Percentiles rank a stretch among this genome's conserved stretches.
phyloP scores from a whole-genome alignment of 768 basidiomycete species.

The Suillus weaverae region DNA sequence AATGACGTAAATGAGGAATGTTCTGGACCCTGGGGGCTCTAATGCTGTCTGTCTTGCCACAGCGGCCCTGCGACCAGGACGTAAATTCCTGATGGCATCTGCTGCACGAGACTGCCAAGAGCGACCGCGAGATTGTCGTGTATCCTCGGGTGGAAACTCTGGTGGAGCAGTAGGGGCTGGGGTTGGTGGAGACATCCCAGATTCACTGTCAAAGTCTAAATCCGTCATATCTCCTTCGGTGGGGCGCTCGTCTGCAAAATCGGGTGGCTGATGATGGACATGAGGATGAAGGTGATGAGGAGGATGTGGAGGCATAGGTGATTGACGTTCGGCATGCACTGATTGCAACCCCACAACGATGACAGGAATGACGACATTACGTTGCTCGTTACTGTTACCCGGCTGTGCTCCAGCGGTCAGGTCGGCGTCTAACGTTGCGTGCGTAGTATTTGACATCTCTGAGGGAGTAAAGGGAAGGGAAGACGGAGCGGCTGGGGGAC shows the following conservation, averaged over 20 bases:
- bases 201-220: slow-evolving; percentile 22
- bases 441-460: slow-evolving; percentile 19
- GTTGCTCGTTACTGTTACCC: slow-evolving; percentile 22
- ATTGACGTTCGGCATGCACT: slow-evolving; percentile 51
- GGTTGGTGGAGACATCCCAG: slow-evolving; percentile 16
- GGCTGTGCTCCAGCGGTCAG: slow-evolving; percentile 7
- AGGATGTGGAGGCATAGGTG: slow-evolving; percentile 21
- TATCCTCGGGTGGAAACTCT: slow-evolving; percentile 15
- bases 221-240: slow-evolving; percentile 24
- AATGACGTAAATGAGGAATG: slow-evolving; percentile 90
- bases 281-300: slow-evolving; percentile 10
- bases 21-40: slow-evolving; percentile 48
- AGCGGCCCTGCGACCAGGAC: slow-evolving; percentile 35
- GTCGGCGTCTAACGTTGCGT: slow-evolving; percentile 7
- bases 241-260: slow-evolving; percentile 22
- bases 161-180: slow-evolving; percentile 15
- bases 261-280: slow-evolving; percentile 12
- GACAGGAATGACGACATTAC: slow-evolving; percentile 69
- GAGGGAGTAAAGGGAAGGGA: slow-evolving; percentile 15
- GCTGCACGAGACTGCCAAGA: slow-evolving; percentile 66
- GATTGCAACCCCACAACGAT: slow-evolving; percentile 84
- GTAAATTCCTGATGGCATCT: slow-evolving; percentile 56
- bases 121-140: slow-evolving; percentile 33
- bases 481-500: slow-evolving; percentile 11
- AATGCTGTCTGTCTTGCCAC: slow-evolving; percentile 22